Conservation (phyloP, 768 basidiomycete genomes). For the Hericium alpestre region DNA sequence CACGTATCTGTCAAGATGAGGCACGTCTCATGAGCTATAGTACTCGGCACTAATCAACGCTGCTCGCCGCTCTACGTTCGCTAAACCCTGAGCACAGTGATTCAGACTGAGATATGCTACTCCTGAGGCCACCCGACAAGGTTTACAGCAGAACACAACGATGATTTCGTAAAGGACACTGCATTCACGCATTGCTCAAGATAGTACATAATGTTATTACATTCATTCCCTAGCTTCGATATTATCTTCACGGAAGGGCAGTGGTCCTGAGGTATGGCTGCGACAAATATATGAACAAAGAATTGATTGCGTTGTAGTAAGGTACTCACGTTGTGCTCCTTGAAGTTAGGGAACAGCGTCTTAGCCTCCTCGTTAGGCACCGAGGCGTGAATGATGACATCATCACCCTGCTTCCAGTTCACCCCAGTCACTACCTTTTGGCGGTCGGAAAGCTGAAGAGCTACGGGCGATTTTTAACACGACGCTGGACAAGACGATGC, state of each 20-base stretch:
- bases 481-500: neutral
- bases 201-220: constrained; percentile 3
- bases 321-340: constrained; percentile 58
- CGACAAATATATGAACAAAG: no score
- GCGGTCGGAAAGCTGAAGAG: constrained; percentile 86
- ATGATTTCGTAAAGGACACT: neutral
- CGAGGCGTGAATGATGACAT: constrained; percentile 84
- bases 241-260: constrained; percentile 22
- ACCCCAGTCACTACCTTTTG: constrained; percentile 81
- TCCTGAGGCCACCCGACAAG: no score
- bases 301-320: neutral
- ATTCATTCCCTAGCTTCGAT: neutral
- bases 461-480: constrained; percentile 23
- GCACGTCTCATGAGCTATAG: no score
- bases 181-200: neutral
- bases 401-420: constrained; percentile 90
- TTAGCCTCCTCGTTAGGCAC: constrained; percentile 85
- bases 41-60: no score
- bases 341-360: constrained; percentile 78
- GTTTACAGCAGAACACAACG: no score
- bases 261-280: constrained; percentile 88
- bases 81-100: no score
- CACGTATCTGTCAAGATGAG: no score
- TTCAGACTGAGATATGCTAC: no score
- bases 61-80: no score